Conservation (phyloP, 805 yeast genomes). For the Wickerhamomyces silvicola region DNA sequence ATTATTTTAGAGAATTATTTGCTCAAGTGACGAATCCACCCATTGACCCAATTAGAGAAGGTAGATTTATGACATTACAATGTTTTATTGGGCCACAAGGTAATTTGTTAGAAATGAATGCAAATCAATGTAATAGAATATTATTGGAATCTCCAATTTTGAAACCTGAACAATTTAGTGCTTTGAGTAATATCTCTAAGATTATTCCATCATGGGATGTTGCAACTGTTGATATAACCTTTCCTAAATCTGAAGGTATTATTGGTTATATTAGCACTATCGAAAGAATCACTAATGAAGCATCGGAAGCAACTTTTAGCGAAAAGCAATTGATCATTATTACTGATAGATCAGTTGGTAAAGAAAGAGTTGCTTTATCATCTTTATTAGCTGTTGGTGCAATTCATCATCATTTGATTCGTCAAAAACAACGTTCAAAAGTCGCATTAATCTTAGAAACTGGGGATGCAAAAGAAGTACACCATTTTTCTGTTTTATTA, state of each 20-base stretch:
- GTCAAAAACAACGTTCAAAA: constrained; percentile 92
- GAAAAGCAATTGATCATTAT: constrained; percentile 70
- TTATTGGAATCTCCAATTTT: constrained; percentile 78
- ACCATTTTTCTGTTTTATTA: constrained; percentile 86
- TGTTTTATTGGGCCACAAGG: constrained; percentile 99
- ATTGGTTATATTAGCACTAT: constrained; percentile 80
- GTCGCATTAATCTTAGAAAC: constrained; percentile 90
- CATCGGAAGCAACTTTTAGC: constrained; percentile 75
- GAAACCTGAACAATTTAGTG: constrained; percentile 63
- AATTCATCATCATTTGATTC: constrained; percentile 91
- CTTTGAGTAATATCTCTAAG: constrained; percentile 62
- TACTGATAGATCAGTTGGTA: constrained; percentile 59
- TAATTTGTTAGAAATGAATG: constrained; percentile 85
- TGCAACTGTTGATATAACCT: constrained; percentile 81
- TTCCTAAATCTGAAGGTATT: constrained; percentile 74
- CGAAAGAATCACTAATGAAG: constrained; percentile 82
- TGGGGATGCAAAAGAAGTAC: constrained; percentile 97
- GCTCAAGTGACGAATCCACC: constrained; percentile 99
- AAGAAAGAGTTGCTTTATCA: constrained; percentile 70
- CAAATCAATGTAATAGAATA: constrained; percentile 86
- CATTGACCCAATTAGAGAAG: constrained; percentile 95
- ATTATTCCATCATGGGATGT: constrained; percentile 87
- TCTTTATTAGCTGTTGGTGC: constrained; percentile 94
- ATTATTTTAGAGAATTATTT: constrained; percentile 91
- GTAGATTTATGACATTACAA: constrained; percentile 93